A percentile compares a stretch with the other conserved stretches of the same genome.
phyloP scores from a whole-genome alignment of 768 basidiomycete genomes.

The Lactarius indigo region DNA sequence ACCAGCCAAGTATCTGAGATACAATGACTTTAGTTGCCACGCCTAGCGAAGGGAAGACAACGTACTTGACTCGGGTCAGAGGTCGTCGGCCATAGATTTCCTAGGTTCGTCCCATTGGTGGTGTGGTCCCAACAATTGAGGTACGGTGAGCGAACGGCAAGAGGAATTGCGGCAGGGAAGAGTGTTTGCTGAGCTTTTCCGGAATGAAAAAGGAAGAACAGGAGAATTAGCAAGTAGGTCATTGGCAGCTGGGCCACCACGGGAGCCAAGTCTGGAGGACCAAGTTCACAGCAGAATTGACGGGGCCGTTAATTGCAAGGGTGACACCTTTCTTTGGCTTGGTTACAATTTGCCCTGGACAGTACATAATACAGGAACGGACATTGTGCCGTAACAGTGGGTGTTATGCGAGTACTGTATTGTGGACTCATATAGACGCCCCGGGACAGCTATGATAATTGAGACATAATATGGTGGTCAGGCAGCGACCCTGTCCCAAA shows the following conservation, averaged over 20 bases:
- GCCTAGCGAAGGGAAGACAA: background rate
- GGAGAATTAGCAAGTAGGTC: background rate
- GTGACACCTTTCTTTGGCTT: background rate
- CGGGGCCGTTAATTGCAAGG: background rate
- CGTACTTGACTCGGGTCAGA: background rate
- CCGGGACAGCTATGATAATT: no score
- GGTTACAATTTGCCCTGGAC: no score
- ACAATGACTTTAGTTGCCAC: background rate
- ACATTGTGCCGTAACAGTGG: no score
- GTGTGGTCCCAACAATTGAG: slow-evolving; percentile 26
- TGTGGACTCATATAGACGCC: no score
- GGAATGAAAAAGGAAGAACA: background rate
- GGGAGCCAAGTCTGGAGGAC: background rate
- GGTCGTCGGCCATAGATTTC: slow-evolving; percentile 26
- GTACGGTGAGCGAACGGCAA: slow-evolving; percentile 31
- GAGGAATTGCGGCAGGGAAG: slow-evolving; percentile 29
- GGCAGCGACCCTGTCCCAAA: no score
- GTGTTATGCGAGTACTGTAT: no score
- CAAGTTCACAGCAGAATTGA: background rate
- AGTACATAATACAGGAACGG: no score
- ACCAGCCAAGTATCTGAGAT: slow-evolving; percentile 21
- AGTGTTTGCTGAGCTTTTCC: slow-evolving; percentile 16
- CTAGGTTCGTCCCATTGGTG: slow-evolving; percentile 5
- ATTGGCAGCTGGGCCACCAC: background rate
- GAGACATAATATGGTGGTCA: no score